phyloP scores from a whole-genome alignment of 345 rosid genomes.

The Trapa incisa region DNA sequence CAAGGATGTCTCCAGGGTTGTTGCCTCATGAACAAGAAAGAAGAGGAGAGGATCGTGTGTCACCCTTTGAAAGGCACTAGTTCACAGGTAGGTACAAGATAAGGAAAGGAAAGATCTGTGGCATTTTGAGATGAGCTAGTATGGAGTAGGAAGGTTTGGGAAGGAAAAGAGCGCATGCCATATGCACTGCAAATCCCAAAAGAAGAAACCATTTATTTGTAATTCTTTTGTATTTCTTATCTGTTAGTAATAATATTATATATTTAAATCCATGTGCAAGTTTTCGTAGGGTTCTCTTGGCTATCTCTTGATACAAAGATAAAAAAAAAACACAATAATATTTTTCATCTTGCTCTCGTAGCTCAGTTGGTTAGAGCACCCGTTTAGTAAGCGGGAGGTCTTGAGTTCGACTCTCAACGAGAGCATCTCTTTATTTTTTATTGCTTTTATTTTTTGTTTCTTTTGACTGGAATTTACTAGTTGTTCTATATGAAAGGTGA shows the following conservation, averaged over 20 bases:
- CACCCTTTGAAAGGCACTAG: too few relatives aligned
- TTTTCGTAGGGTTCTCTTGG: too few relatives aligned
- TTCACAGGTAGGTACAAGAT: background rate
- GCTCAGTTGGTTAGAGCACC: constrained; percentile 99
- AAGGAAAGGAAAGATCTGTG: background rate
- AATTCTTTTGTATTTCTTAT: background rate
- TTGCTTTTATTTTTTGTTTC: too few relatives aligned
- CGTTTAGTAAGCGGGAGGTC: constrained; percentile 98
- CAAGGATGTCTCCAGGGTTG: constrained; percentile 29
- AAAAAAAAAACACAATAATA: too few relatives aligned
- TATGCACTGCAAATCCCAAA: background rate
- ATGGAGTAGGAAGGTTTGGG: background rate
- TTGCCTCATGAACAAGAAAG: constrained; percentile 1
- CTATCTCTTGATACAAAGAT: too few relatives aligned
- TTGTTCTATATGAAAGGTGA: too few relatives aligned
- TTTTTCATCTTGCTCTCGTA: constrained; percentile 44
- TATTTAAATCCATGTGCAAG: too few relatives aligned
- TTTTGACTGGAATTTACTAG: too few relatives aligned
- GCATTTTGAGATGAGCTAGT: background rate
- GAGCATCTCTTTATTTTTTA: constrained; percentile 23
- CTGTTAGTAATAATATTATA: background rate
- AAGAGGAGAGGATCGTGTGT: too few relatives aligned
- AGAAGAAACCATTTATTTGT: background rate
- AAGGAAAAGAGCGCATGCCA: background rate
- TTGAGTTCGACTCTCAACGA: constrained; percentile 95